Conservation (phyloP, 805 yeast genomes). For the Wickerhamiella cacticola region DNA sequence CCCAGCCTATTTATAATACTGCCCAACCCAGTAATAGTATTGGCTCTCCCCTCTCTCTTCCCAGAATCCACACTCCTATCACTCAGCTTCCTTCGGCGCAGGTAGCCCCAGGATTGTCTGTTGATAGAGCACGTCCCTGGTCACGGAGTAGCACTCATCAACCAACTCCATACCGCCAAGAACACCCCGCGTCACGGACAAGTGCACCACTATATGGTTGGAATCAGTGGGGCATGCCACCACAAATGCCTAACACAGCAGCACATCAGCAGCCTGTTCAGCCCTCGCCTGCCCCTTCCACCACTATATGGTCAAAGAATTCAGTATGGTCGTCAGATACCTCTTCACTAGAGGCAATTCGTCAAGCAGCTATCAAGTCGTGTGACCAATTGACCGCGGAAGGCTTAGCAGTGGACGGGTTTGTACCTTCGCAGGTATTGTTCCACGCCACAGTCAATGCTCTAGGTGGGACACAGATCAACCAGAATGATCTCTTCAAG, state of each 20-base stretch:
- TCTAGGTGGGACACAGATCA: constrained; percentile 18
- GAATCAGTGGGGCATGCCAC: not conserved
- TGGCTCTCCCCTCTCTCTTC: not conserved
- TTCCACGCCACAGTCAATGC: constrained; percentile 24
- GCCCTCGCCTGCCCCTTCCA: not conserved
- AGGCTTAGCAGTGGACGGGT: constrained; percentile 27
- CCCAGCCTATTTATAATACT: not conserved
- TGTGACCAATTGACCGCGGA: constrained; percentile 20
- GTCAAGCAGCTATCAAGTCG: constrained; percentile 21
- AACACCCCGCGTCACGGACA: not conserved
- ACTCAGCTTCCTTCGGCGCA: constrained; percentile 1
- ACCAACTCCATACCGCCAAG: not conserved
- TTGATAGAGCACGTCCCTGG: not conserved
- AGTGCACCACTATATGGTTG: not conserved
- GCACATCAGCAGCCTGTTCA: not conserved
- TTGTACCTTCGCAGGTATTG: constrained; percentile 27
- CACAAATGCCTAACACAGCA: not conserved
- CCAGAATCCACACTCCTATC: not conserved
- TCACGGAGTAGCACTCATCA: not conserved
- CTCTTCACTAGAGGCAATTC: constrained; percentile 15
- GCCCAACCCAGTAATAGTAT: not conserved
- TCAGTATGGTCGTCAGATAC: not conserved
- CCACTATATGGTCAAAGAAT: constrained; percentile 8
- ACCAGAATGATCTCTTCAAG: constrained; percentile 24
- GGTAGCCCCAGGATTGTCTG: not conserved